These are phyloP conservation scores for Zygotorulaspora florentina DNA, from an alignment of 805 yeast genomes.

Conservation along the genomic window DNA sequence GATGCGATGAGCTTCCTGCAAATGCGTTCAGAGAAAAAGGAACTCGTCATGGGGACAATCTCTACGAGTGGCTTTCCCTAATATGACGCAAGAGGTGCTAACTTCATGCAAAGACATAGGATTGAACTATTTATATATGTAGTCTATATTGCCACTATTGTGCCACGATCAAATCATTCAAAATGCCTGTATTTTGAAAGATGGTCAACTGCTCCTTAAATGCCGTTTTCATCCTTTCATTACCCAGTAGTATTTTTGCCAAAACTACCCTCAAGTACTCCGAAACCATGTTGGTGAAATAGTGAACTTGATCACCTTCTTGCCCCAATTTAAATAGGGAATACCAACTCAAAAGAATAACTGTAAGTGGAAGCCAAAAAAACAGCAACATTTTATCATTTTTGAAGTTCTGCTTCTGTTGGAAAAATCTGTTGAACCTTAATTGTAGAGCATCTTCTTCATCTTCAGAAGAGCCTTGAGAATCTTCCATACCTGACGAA, in stretches of 20 bases:
- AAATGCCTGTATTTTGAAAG: constrained; percentile 26
- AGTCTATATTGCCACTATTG: constrained; percentile 1
- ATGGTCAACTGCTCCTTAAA: constrained; percentile 34
- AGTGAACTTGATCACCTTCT: constrained; percentile 32
- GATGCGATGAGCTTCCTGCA: constrained; percentile 40
- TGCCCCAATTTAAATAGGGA: constrained; percentile 38
- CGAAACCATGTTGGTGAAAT: constrained; percentile 33
- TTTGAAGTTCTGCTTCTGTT: constrained; percentile 43
- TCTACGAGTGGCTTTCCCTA: too few relatives aligned
- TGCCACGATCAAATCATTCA: constrained; percentile 11
- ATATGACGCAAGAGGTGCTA: constrained; percentile 5
- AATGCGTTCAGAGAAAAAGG: constrained; percentile 43
- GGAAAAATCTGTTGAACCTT: constrained; percentile 38
- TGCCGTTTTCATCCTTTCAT: constrained; percentile 45
- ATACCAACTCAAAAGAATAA: constrained; percentile 49
- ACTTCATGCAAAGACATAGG: neutral
- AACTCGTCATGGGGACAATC: constrained; percentile 36
- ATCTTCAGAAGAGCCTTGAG: constrained; percentile 32
- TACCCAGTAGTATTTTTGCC: constrained; percentile 51
- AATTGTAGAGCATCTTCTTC: constrained; percentile 36
- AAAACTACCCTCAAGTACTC: constrained; percentile 41
- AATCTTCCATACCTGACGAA: constrained; percentile 16
- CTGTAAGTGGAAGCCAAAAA: constrained; percentile 83
- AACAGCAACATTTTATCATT: constrained; percentile 83
- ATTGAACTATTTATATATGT: neutral